Evolutionary conservation across 1,139 yeast genomes (phyloP).

Genomic region (Sugiyamaella japonica): DNA sequence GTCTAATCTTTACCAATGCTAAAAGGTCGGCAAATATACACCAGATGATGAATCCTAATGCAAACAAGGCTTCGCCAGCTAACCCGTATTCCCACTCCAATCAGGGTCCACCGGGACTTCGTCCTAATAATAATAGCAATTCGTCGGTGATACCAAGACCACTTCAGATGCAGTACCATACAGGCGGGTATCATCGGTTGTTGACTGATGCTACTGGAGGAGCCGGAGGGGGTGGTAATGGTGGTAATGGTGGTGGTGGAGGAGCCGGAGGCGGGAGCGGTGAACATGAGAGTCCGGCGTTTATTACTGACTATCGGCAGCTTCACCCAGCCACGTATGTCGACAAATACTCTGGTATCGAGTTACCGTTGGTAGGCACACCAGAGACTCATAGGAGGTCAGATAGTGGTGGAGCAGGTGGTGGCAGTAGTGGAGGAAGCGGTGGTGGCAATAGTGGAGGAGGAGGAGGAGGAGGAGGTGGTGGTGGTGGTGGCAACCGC

Average conservation of each 20-base stretch:
- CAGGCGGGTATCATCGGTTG: conserved; percentile 4
- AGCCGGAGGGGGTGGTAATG: background rate
- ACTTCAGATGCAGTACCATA: conserved; percentile 6
- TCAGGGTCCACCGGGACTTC: background rate
- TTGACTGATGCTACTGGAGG: background rate
- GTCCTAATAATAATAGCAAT: background rate
- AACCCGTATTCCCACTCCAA: background rate
- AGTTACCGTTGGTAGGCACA: conserved; percentile 2
- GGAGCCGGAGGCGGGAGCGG: background rate
- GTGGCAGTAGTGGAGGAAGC: background rate
- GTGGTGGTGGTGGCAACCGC: background rate
- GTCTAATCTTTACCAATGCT: too few relatives aligned
- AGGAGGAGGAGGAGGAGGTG: background rate
- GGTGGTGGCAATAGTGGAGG: background rate
- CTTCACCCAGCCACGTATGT: conserved; percentile 5
- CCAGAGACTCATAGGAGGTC: background rate
- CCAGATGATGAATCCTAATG: conserved; percentile 3
- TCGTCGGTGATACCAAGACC: conserved; percentile 1
- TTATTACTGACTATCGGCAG: conserved; percentile 2
- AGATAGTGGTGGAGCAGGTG: background rate
- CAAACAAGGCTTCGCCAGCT: background rate
- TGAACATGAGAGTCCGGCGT: background rate
- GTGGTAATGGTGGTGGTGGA: background rate
- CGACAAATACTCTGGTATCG: conserved; percentile 6
- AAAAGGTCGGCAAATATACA: too few relatives aligned